These are phyloP conservation scores for Zygosaccharomyces pseudobailii DNA, from an alignment of 1,139 yeast genomes.

Conservation along the genomic window DNA sequence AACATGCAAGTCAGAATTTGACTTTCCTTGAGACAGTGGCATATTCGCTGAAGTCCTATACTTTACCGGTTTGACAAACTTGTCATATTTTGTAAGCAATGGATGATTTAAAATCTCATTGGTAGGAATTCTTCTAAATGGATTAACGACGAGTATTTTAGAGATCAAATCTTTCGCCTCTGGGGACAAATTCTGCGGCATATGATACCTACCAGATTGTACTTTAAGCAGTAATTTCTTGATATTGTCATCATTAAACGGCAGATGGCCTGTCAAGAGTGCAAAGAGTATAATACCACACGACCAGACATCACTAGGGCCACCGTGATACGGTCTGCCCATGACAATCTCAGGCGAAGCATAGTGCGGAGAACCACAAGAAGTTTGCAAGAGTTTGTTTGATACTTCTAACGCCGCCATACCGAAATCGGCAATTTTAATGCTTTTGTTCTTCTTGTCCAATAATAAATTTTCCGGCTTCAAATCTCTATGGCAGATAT, in stretches of 20 bases:
- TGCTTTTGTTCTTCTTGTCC: slow-evolving; percentile 56
- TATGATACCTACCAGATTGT: slow-evolving; percentile 67
- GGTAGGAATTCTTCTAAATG: slow-evolving; percentile 71
- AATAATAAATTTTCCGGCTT: slow-evolving; percentile 73
- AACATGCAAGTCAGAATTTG: slow-evolving; percentile 26
- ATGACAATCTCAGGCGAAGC: slow-evolving; percentile 84
- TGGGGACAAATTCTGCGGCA: slow-evolving; percentile 65
- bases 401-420: slow-evolving; percentile 81
- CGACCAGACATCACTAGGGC: slow-evolving; percentile 83
- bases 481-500: slow-evolving; percentile 76
- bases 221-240: slow-evolving; percentile 66
- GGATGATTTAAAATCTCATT: slow-evolving; percentile 74
- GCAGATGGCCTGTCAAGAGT: slow-evolving; percentile 69
- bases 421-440: slow-evolving; percentile 80
- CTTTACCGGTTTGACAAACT: slow-evolving; percentile 27
- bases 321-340: slow-evolving; percentile 74
- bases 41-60: slow-evolving; percentile 24
- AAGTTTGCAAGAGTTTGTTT: slow-evolving; percentile 66
- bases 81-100: slow-evolving; percentile 60
- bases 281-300: slow-evolving; percentile 82
- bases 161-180: slow-evolving; percentile 87
- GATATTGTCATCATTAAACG: slow-evolving; percentile 77
- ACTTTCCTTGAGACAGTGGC: slow-evolving; percentile 33
- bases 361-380: slow-evolving; percentile 84
- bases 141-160: slow-evolving; percentile 77